These are phyloP conservation scores for Pneumocystis murina DNA, from an alignment of 1,139 yeast species.

Conservation along the genomic window DNA sequence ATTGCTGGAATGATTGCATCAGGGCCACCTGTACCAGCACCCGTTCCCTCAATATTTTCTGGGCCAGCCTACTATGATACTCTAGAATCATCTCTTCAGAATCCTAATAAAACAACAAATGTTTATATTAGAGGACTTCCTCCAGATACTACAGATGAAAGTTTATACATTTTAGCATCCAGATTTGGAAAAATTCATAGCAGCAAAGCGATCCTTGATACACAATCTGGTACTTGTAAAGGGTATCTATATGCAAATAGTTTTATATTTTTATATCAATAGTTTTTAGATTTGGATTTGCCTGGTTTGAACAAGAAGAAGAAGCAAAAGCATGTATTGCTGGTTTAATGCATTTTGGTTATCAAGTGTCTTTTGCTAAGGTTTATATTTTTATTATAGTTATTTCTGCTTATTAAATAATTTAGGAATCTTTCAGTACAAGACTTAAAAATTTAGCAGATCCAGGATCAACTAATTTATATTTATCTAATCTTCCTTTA, in stretches of 20 bases:
- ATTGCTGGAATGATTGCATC: constrained; percentile 1
- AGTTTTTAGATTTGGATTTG: constrained; percentile 15
- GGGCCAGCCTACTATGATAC: constrained; percentile 7
- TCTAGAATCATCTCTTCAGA: constrained; percentile 15
- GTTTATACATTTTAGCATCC: constrained; percentile 11
- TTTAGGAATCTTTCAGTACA: constrained; percentile 17
- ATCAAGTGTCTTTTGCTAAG: constrained; percentile 18
- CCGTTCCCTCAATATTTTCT: constrained; percentile 9
- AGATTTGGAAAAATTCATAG: constrained; percentile 16
- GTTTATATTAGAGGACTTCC: constrained; percentile 21
- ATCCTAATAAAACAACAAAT: constrained; percentile 17
- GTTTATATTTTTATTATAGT: neutral
- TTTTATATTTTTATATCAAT: neutral
- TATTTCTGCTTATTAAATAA: neutral
- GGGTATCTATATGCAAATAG: constrained; percentile 9
- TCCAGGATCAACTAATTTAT: constrained; percentile 17
- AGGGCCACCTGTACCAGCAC: constrained; percentile 6
- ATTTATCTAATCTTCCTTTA: constrained; percentile 17
- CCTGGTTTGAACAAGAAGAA: constrained; percentile 15
- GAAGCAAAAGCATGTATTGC: constrained; percentile 16
- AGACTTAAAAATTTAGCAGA: constrained; percentile 17
- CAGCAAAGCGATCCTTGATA: constrained; percentile 18
- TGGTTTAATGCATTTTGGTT: constrained; percentile 17
- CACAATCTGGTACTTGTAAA: constrained; percentile 15
- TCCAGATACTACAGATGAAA: constrained; percentile 18